A percentile compares a stretch with the other conserved stretches of the same genome.
Conservation (phyloP, 208 protist species). For the Trypanosoma vivax region DNA sequence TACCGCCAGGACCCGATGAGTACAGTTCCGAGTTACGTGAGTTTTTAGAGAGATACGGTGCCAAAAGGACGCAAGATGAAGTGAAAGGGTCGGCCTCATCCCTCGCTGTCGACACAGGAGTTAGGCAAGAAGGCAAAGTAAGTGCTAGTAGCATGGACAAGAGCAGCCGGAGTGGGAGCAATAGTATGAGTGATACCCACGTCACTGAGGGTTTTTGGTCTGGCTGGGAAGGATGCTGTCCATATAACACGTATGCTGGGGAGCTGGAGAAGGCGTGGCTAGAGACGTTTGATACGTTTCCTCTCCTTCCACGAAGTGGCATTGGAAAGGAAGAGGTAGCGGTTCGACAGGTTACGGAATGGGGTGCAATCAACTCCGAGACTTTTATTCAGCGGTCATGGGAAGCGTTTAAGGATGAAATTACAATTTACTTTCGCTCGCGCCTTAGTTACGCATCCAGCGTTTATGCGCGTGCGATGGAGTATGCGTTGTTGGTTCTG, state of each 20-base stretch:
- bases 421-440: constrained; percentile 32
- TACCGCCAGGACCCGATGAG: constrained; percentile 27
- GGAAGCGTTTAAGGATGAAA: constrained; percentile 40
- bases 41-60: constrained; percentile 5
- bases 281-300: constrained; percentile 39
- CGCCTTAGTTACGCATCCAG: constrained; percentile 17
- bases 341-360: constrained; percentile 29
- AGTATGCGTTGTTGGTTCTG: constrained; percentile 66
- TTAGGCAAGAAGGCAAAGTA: not conserved
- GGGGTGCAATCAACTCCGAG: constrained; percentile 22
- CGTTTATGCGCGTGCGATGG: constrained; percentile 35
- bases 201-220: constrained; percentile 13
- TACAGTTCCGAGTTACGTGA: constrained; percentile 19
- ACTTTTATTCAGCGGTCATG: constrained; percentile 40
- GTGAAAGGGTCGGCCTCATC: too few species aligned
- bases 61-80: not conserved
- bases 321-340: not conserved
- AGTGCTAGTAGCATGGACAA: not conserved
- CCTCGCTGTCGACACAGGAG: too few species aligned
- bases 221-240: constrained; percentile 30
- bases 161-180: not conserved
- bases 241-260: constrained; percentile 28
- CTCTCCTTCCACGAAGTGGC: constrained; percentile 17
- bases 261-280: constrained; percentile 38
- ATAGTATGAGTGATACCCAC: not conserved